phyloP scores from a whole-genome alignment of 192 early-diverging fungal species.

The Chytriomyces hyalinus region DNA sequence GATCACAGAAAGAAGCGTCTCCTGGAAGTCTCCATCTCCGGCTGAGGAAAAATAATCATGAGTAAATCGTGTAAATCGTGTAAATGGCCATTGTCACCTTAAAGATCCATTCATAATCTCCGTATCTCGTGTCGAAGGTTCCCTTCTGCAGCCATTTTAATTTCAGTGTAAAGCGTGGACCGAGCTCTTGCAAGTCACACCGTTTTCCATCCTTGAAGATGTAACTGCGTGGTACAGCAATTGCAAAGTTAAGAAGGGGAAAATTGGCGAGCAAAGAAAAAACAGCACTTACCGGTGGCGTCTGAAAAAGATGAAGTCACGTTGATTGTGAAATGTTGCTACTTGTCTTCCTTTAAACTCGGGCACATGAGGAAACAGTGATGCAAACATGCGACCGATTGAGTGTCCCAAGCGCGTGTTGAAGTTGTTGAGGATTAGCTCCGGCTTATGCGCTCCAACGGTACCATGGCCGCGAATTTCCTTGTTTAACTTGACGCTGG shows the following conservation, averaged over 20 bases:
- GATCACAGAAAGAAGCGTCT: constrained; percentile 75
- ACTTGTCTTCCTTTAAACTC: constrained; percentile 95
- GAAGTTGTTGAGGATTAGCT: constrained; percentile 98
- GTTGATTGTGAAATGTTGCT: constrained; percentile 97
- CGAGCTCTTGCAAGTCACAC: constrained; percentile 89
- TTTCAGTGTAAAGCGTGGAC: constrained; percentile 94
- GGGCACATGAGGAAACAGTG: constrained; percentile 96
- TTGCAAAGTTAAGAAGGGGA: constrained; percentile 6
- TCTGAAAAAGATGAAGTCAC: constrained; percentile 98
- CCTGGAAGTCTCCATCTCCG: constrained; percentile 85
- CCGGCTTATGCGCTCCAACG: constrained; percentile 84
- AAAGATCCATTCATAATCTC: constrained; percentile 97
- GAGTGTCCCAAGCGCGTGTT: constrained; percentile 95
- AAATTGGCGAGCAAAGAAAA: not conserved
- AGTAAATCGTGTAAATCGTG: not conserved
- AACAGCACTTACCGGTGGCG: constrained; percentile 72
- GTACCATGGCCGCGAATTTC: constrained; percentile 81
- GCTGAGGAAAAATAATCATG: constrained; percentile 49
- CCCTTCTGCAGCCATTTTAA: constrained; percentile 95
- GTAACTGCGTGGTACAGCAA: constrained; percentile 57
- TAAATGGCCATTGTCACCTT: constrained; percentile 54
- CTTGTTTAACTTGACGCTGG: constrained; percentile 75
- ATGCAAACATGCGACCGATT: constrained; percentile 92
- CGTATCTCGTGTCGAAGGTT: constrained; percentile 83
- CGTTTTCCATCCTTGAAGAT: constrained; percentile 80